Base-by-base conservation (phyloP, 176 grass and related monocot genomes). In the Ananas comosus region DNA sequence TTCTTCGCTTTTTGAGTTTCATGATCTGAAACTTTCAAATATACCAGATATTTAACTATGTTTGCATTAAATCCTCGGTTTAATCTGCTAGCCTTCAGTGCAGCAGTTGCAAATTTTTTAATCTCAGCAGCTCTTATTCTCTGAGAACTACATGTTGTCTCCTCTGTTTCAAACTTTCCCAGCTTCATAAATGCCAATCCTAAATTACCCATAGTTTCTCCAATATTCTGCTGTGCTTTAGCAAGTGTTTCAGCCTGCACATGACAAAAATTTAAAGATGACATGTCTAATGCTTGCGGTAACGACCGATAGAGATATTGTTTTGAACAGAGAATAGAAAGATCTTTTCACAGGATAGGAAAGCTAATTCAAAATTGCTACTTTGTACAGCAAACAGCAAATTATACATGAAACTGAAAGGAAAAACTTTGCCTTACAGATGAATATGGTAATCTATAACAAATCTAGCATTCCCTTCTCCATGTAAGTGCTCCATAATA, bases 181-280 rank as follows among this genome's bases (percentile, higher is more conserved):
- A 96, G 71, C 77, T 90, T 96, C 58, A 96, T 27, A 63, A 96
- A 90, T 63, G 88, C 72, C 79, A 96, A 80, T 65, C 93, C 93
- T 74, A 96, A 79, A 49, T 79, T 76, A 72, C 83, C 93, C 71
- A 85, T 85, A 13, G 86, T 85, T 70, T 74, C 70, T 79, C 84
- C 91, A 69, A 85, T 73, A 80, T 96, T 89, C 22, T 90, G 86
- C 52, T 87, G 82, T 82, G 81, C 68, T 85, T 92, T 92, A 69
- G 85, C 68, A 69, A 92, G 65, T 18, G 16, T 48, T 10, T 92
- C 89, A 49, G 82, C 89, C 93, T 96, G 74, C 69, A 89, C 48
- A 71, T 47, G 65, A 63, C n/a, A 48, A 47, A 58, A 18, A 48
- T 63, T 48, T 67, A 12, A 70, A 64, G 50, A 63, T 75, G 73